Evolutionary conservation across 176 grass and related monocot species (phyloP).

Genomic region (Bromus sterilis): DNA sequence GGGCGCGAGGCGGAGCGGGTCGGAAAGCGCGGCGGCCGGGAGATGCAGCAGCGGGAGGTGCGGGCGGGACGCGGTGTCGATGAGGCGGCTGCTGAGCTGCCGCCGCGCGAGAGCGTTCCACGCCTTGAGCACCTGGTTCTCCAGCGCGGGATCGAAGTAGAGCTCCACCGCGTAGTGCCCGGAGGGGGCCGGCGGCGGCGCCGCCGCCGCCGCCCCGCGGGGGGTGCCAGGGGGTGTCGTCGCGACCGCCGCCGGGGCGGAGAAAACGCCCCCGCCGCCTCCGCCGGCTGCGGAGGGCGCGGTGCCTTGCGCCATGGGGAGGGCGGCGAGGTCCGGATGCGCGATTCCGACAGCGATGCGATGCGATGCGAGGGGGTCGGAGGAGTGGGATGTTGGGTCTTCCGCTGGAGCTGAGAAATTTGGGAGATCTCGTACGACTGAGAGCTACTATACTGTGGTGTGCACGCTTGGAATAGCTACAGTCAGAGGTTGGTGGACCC

Average conservation of each 20-base stretch:
- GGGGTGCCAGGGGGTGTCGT: conserved; percentile 45
- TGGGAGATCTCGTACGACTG: conserved; percentile 20
- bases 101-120: conserved; percentile 97
- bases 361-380: conserved; percentile 10
- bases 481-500: background rate
- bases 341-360: conserved; percentile 27
- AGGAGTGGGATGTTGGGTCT: background rate
- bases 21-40: conserved; percentile 48
- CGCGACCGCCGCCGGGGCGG: background rate
- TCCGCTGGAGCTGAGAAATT: conserved; percentile 1
- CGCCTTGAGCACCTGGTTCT: conserved; percentile 98
- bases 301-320: conserved; percentile 35
- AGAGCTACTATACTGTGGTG: background rate
- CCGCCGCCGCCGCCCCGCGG: background rate
- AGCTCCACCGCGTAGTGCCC: conserved; percentile 77
- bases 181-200: background rate
- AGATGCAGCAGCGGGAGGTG: conserved; percentile 74
- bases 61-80: conserved; percentile 72
- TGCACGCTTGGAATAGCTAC: conserved; percentile 14
- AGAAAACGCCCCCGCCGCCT: background rate
- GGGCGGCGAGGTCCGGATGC: background rate
- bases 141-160: conserved; percentile 95
- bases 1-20: conserved; percentile 62
- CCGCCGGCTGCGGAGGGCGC: conserved; percentile 24
- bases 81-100: conserved; percentile 75